A percentile compares a stretch with the other conserved stretches of the same genome.
Evolutionary conservation across 2,329 filamentous ascomycete species (phyloP).

Genomic region (Cladorrhinum sp.): DNA sequence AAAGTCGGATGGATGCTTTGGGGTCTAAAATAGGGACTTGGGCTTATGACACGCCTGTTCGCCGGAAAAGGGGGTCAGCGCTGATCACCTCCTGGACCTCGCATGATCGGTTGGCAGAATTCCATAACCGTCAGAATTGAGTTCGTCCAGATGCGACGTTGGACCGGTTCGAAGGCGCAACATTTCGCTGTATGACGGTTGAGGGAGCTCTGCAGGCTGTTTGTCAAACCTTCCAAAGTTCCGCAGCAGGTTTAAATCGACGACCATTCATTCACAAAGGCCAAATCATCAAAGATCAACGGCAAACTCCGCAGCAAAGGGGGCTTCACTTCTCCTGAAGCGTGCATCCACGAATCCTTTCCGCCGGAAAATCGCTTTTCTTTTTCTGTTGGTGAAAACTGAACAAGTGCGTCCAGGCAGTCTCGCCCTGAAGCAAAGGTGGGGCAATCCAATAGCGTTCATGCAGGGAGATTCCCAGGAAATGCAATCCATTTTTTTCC

Average conservation of each 20-base stretch:
- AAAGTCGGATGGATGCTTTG: too few species aligned
- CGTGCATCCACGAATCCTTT: not conserved
- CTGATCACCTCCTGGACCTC: not conserved
- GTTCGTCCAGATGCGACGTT: not conserved
- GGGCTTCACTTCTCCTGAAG: not conserved
- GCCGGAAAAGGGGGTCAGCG: too few species aligned
- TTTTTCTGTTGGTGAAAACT: not conserved
- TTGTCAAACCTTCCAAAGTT: not conserved
- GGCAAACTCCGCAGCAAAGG: not conserved
- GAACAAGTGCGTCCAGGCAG: not conserved
- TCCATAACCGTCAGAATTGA: not conserved
- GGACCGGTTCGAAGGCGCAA: not conserved
- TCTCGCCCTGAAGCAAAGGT: not conserved
- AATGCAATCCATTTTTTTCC: not conserved
- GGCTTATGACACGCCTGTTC: too few species aligned
- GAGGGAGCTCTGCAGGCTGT: not conserved
- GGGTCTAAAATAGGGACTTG: too few species aligned
- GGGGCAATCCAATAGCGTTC: not conserved
- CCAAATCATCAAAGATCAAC: not conserved
- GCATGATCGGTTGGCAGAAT: too few species aligned
- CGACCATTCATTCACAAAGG: not conserved
- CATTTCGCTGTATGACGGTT: too few species aligned
- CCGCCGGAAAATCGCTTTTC: not conserved
- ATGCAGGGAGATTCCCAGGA: not conserved
- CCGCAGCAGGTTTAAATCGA: not conserved